Base-by-base conservation (phyloP, 805 yeast genomes). In the Lipomyces lipofer region DNA sequence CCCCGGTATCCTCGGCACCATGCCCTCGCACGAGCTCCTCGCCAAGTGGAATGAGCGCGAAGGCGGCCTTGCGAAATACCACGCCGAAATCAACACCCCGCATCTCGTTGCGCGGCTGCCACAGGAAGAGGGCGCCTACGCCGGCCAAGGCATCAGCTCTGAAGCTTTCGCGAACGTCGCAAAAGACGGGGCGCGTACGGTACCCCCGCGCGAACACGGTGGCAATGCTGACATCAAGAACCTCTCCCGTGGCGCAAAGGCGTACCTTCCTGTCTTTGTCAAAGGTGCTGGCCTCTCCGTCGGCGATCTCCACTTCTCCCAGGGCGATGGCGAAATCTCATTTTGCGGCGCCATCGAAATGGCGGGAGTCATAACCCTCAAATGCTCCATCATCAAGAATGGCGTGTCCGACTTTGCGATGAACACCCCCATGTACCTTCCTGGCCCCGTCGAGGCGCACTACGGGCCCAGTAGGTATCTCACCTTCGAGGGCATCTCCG, bases 291-390 rank as follows among this genome's bases (percentile, higher is more conserved):
- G 74, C 58, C 68, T 78, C 21, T 73, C 78, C 28, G 67, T 78
- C 30, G 82, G 81, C 6, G 82, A 78, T 58, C 60, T 77, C 30
- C 82, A 78, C 62, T 78, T 78, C 64, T 73, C 78, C 21, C 81
- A 77, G 64, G 82, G 81, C 17, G 81, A 77, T 58, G 82, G 81
- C 15, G 81, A 78, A 57, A 76, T 77, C 39, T 74, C 80, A 4
- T 78, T 78, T 60, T 78, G 82, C 64, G 82, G 82, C 35, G 82
- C 79, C 8, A 77, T 78, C 60, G 81, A 78, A 62, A 77, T 76
- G 80, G 71, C 78, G 9, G 81, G 81, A 4, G 66, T 69, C 43
- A 71, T 78, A 55, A 76, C 80, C 9, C 59, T 78, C 49, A 69
- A 74, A 54, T 69, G 73, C 30, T 61, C 70, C 2, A 67, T 78